These are phyloP conservation scores for Chalaropsis thielavioides DNA, from an alignment of 2,329 filamentous ascomycete species.

Conservation along the genomic window DNA sequence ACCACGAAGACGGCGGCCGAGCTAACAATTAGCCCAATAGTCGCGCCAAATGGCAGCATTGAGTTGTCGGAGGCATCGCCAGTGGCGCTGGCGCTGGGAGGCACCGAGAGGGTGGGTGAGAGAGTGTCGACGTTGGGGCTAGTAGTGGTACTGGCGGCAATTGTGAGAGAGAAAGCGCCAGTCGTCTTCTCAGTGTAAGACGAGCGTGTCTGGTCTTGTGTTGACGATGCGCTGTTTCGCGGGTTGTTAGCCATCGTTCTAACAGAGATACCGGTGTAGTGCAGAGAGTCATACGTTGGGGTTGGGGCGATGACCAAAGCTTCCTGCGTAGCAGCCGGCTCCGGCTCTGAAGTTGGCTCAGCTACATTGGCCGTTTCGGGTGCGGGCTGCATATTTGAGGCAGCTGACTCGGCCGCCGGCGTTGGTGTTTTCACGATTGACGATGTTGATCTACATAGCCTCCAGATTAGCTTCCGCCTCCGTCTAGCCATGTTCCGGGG, in stretches of 20 bases:
- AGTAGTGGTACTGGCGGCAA: too few species aligned
- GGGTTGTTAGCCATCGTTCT: neutral
- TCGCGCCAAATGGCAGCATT: slow-evolving; percentile 12
- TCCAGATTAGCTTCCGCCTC: neutral
- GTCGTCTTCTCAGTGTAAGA: too few species aligned
- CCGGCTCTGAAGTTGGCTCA: neutral
- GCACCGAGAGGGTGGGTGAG: neutral
- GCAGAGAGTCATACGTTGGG: neutral
- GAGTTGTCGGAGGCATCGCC: neutral
- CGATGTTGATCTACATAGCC: neutral
- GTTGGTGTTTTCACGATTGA: neutral
- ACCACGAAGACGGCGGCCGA: slow-evolving; percentile 2
- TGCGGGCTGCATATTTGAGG: neutral
- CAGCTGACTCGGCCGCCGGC: neutral
- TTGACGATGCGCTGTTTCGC: neutral
- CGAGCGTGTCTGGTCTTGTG: neutral
- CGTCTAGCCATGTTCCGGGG: neutral
- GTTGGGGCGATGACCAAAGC: neutral
- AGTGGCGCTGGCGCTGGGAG: neutral
- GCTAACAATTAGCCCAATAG: slow-evolving; percentile 13
- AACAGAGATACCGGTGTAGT: too few species aligned
- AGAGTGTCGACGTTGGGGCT: neutral
- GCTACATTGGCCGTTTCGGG: neutral
- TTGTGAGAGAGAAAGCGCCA: neutral
- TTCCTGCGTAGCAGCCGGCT: neutral